phyloP scores from a whole-genome alignment of 2,329 filamentous ascomycete species.

The Alternaria sp. region DNA sequence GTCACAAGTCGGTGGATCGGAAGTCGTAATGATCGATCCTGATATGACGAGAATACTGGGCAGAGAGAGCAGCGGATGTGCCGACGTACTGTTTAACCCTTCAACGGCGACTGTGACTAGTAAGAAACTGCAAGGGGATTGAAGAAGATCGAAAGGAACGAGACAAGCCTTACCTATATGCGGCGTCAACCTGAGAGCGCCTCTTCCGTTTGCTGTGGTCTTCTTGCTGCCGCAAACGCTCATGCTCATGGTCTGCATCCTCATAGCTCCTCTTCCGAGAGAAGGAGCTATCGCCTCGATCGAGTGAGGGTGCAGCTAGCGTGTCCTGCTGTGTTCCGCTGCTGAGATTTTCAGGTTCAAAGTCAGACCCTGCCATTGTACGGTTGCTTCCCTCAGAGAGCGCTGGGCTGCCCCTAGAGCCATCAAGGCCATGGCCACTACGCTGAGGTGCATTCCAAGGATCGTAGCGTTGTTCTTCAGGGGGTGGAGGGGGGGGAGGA shows the following conservation, averaged over 20 bases:
- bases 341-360: slow-evolving; percentile 38
- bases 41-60: not conserved
- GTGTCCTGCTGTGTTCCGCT: slow-evolving; percentile 23
- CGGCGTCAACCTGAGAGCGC: slow-evolving; percentile 47
- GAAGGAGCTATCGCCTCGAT: slow-evolving; percentile 45
- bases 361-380: slow-evolving; percentile 49
- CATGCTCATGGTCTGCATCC: slow-evolving; percentile 45
- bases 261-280: slow-evolving; percentile 51
- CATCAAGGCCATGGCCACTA: slow-evolving; percentile 30
- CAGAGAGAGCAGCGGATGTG: not conserved
- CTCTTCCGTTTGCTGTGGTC: slow-evolving; percentile 50
- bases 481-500: slow-evolving; percentile 39
- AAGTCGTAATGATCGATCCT: not conserved
- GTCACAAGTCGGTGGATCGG: not conserved
- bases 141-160: not conserved
- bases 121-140: slow-evolving; percentile 13
- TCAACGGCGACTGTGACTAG: slow-evolving; percentile 26
- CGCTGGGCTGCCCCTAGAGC: slow-evolving; percentile 41
- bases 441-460: slow-evolving; percentile 37
- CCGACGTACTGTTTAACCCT: not conserved
- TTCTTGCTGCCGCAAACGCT: slow-evolving; percentile 46
- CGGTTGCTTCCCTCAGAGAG: slow-evolving; percentile 48
- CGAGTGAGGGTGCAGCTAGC: slow-evolving; percentile 28
- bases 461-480: slow-evolving; percentile 26
- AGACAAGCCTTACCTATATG: slow-evolving; percentile 44